These are phyloP conservation scores for Nothopassalora personata DNA, from an alignment of 2,329 filamentous ascomycete species.

Conservation along the genomic window DNA sequence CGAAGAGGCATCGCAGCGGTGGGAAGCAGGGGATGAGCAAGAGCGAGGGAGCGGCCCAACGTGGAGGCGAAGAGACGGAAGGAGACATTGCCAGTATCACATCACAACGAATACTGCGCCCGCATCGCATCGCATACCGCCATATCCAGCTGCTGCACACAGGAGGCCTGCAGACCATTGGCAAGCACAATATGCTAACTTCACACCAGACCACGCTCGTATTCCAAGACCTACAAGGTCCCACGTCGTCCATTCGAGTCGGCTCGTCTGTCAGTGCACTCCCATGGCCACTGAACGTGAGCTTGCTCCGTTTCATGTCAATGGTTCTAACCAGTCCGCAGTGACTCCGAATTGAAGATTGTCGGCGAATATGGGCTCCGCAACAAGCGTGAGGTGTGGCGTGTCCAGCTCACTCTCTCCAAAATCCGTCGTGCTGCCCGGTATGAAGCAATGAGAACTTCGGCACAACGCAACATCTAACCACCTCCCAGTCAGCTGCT, in stretches of 20 bases:
- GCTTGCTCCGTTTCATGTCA: slow-evolving; percentile 96
- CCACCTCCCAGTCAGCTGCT: slow-evolving; percentile 76
- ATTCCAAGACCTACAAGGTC: slow-evolving; percentile 99
- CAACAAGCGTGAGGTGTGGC: slow-evolving; percentile 99
- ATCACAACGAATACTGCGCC: not conserved
- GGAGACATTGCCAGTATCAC: not conserved
- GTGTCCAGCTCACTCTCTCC: slow-evolving; percentile 97
- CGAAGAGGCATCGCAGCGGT: not conserved
- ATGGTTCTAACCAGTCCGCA: slow-evolving; percentile 68
- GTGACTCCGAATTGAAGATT: slow-evolving; percentile 99
- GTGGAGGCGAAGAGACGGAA: not conserved
- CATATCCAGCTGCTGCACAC: not conserved
- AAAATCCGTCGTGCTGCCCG: slow-evolving; percentile 99
- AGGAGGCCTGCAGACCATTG: not conserved
- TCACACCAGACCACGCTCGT: slow-evolving; percentile 51
- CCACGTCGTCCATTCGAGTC: slow-evolving; percentile 98
- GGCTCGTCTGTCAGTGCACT: slow-evolving; percentile 95
- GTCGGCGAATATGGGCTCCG: slow-evolving; percentile 99
- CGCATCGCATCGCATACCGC: not conserved
- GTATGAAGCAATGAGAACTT: slow-evolving; percentile 52
- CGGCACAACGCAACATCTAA: slow-evolving; percentile 20
- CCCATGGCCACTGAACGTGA: slow-evolving; percentile 90
- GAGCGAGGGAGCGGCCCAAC: not conserved
- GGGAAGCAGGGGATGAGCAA: not conserved
- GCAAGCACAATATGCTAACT: slow-evolving; percentile 18